Evolutionary conservation across 1,284 basidiomycete species (phyloP).

Genomic region (Ganoderma meredithae): DNA sequence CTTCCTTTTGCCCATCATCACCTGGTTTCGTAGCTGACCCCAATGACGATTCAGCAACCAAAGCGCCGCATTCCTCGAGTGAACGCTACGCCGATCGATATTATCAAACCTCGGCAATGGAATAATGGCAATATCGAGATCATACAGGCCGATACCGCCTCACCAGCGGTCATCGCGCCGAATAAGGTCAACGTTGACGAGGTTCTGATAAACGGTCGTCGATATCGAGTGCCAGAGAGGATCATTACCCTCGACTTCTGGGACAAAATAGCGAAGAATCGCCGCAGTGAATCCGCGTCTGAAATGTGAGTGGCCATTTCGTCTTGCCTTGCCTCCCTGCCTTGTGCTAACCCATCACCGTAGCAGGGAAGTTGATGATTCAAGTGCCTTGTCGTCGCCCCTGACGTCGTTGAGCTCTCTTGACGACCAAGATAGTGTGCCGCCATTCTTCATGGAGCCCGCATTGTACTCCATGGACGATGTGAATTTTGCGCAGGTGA

Average conservation of each 20-base stretch:
- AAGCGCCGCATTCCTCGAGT: conserved; percentile 82
- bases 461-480: conserved; percentile 47
- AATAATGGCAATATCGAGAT: conserved; percentile 96
- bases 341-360: background rate
- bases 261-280: conserved; percentile 74
- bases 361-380: conserved; percentile 41
- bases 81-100: conserved; percentile 70
- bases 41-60: conserved; percentile 56
- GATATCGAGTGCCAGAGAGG: conserved; percentile 94
- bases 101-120: conserved; percentile 70
- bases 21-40: conserved; percentile 10
- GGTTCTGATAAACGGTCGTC: conserved; percentile 82
- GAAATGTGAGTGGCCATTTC: conserved; percentile 48
- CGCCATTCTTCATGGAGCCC: conserved; percentile 29
- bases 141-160: conserved; percentile 67
- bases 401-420: conserved; percentile 79
- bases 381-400: conserved; percentile 69
- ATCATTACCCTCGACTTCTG: conserved; percentile 96
- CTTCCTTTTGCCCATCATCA: background rate
- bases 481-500: conserved; percentile 48
- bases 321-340: background rate
- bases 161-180: conserved; percentile 39
- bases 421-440: conserved; percentile 62
- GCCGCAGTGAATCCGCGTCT: conserved; percentile 43
- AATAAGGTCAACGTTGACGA: conserved; percentile 71